These are phyloP conservation scores for Penicillium sp. DNA, from an alignment of 2,329 filamentous ascomycete species.

Conservation along the genomic window DNA sequence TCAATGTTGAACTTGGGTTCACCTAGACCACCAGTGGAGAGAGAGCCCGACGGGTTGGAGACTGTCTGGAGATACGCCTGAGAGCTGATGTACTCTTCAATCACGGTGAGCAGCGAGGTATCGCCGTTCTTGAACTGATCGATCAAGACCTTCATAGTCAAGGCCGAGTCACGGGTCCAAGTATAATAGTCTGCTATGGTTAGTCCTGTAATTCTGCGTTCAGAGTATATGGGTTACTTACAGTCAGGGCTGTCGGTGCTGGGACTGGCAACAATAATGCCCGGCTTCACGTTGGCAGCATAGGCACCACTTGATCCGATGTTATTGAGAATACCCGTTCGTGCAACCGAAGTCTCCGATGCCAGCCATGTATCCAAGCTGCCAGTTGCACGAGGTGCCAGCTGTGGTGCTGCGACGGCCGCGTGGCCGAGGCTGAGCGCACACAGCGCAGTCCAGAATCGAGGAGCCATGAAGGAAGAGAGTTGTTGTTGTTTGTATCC, in stretches of 20 bases:
- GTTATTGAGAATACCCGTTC: constrained; percentile 61
- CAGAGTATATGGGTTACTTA: constrained; percentile 35
- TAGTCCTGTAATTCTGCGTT: not conserved
- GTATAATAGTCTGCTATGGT: constrained; percentile 71
- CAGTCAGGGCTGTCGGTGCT: constrained; percentile 61
- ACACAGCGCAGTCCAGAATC: constrained; percentile 31
- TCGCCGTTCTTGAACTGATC: constrained; percentile 71
- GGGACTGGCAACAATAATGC: constrained; percentile 63
- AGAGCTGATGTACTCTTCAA: constrained; percentile 71
- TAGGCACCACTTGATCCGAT: constrained; percentile 59
- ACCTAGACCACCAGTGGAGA: constrained; percentile 61
- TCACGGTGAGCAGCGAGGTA: constrained; percentile 61
- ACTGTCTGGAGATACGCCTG: constrained; percentile 72
- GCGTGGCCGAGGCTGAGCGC: constrained; percentile 28
- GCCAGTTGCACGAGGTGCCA: constrained; percentile 27
- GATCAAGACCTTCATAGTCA: constrained; percentile 71
- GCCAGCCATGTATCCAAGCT: constrained; percentile 36
- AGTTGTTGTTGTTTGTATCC: not conserved
- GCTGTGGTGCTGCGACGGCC: constrained; percentile 27
- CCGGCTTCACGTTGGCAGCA: constrained; percentile 55
- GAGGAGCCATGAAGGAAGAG: constrained; percentile 24
- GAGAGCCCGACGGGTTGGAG: constrained; percentile 70
- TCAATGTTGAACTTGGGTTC: constrained; percentile 77
- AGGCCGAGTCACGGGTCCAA: constrained; percentile 76
- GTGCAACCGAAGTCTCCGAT: constrained; percentile 54